Conservation (phyloP, 176 grass and related monocot species). For the Cymbopogon citratus region DNA sequence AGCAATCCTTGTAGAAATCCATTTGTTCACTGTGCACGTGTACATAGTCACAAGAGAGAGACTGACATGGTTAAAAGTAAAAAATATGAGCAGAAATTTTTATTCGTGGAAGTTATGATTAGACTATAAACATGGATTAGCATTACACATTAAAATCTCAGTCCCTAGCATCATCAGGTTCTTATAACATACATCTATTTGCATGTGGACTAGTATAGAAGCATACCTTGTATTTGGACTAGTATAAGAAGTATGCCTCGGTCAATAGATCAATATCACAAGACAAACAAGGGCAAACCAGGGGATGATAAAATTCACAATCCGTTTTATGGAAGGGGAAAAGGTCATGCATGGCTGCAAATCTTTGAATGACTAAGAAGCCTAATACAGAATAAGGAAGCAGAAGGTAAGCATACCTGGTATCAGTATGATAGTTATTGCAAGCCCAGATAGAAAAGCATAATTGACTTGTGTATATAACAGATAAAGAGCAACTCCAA, state of each 20-base stretch:
- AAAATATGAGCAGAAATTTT: slow-evolving; percentile 1
- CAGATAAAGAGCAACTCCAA: slow-evolving; percentile 87
- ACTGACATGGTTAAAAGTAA: slow-evolving; percentile 1
- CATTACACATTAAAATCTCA: neutral
- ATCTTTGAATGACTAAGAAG: neutral
- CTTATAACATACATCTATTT: neutral
- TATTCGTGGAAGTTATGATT: neutral
- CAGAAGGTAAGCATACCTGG: slow-evolving; percentile 57
- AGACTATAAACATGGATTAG: neutral
- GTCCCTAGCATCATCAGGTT: neutral
- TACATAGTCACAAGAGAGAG: neutral
- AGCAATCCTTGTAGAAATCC: slow-evolving; percentile 82
- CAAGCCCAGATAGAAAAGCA: slow-evolving; percentile 87
- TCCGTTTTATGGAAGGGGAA: neutral
- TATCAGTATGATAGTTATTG: slow-evolving; percentile 89
- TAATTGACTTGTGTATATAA: slow-evolving; percentile 94
- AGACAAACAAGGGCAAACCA: neutral
- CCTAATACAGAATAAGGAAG: neutral
- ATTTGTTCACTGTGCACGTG: slow-evolving; percentile 80
- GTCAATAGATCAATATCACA: neutral
- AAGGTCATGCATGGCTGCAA: neutral
- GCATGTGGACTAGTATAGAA: neutral
- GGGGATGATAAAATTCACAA: neutral
- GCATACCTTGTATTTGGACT: neutral
- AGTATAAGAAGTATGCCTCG: neutral